Evolutionary conservation across 306 rosid genomes (phyloP), one percentile per base, ranked within the genome.

Genomic region (Vicia faba): DNA sequence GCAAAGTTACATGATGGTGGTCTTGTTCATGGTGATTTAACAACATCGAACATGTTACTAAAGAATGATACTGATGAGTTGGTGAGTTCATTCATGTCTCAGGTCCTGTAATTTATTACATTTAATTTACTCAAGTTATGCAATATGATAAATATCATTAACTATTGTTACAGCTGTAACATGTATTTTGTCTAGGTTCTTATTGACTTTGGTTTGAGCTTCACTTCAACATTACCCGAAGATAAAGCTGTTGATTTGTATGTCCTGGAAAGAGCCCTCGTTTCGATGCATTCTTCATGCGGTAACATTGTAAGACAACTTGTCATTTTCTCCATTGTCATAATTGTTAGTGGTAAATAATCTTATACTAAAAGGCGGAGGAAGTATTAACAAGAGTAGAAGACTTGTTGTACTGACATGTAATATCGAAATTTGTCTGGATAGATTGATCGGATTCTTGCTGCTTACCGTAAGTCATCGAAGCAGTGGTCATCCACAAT

Each of bases 171-270:
- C 16, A 3, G 66, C 35, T 43, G 59, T 68, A 1, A 39, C 2
- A 16, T 76, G 29, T 80, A 14, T 61, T 80, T 69, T 76, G 54
- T 53, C 3, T 57, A 92, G 95, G 95, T 89, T 26, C 84, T 89
- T 36, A 89, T 87, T 81, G 95, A 92, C 80, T 92, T 92, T 44
- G 98, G 95, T 39, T 70, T 92, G 84, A 92, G 95, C 83, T 92
- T 81, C 71, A 92, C 92, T 65, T 92, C 96, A 67, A 85, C 95
- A 45, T 84, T 89, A 57, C 90, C 92, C 0, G 96, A 92, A 79
- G 98, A 92, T 66, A 92, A 92, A 80, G 96, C 96, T 51, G 96
- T 92, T 16, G 91, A 92, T 84, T 81, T 89, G 71, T 92, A 89
- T 80, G 98, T 92, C 19, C 62, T 92, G 57, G 98, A 92, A 74